A percentile compares a stretch with the other conserved stretches of the same genome.
Conservation (phyloP, 129 eudicot genomes). For the Flaveria brownii region DNA sequence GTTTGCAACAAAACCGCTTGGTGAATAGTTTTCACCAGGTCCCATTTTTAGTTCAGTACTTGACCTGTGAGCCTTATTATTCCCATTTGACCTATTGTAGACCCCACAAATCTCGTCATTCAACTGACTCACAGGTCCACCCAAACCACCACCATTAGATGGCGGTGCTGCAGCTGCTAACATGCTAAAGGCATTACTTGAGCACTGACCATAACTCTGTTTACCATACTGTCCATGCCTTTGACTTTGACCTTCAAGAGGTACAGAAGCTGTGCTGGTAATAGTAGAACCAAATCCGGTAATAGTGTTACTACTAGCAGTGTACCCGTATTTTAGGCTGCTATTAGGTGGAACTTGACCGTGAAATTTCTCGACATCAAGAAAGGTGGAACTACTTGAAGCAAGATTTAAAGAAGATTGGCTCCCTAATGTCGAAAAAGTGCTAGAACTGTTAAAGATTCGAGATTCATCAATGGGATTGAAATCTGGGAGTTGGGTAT, state of each 20-base stretch:
- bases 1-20: constrained; percentile 47
- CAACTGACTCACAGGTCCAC: constrained; percentile 40
- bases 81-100: constrained; percentile 39
- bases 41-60: constrained; percentile 44
- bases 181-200: constrained; percentile 41
- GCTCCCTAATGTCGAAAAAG: constrained; percentile 41
- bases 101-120: constrained; percentile 44
- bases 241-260: constrained; percentile 54
- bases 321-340: constrained; percentile 43
- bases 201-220: constrained; percentile 44
- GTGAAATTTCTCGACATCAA: constrained; percentile 43
- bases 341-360: constrained; percentile 44
- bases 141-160: constrained; percentile 32
- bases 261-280: constrained; percentile 35
- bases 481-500: constrained; percentile 42
- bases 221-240: constrained; percentile 47
- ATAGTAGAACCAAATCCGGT: constrained; percentile 45
- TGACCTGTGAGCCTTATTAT: constrained; percentile 40
- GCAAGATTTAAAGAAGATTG: constrained; percentile 47
- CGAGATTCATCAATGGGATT: constrained; percentile 48
- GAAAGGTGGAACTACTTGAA: constrained; percentile 42
- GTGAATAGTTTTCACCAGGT: constrained; percentile 50
- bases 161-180: constrained; percentile 38
- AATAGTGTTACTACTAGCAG: constrained; percentile 37
- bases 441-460: constrained; percentile 34